Conservation (phyloP, 2,329 filamentous ascomycete genomes). For the Calcarisporium arbuscula region DNA sequence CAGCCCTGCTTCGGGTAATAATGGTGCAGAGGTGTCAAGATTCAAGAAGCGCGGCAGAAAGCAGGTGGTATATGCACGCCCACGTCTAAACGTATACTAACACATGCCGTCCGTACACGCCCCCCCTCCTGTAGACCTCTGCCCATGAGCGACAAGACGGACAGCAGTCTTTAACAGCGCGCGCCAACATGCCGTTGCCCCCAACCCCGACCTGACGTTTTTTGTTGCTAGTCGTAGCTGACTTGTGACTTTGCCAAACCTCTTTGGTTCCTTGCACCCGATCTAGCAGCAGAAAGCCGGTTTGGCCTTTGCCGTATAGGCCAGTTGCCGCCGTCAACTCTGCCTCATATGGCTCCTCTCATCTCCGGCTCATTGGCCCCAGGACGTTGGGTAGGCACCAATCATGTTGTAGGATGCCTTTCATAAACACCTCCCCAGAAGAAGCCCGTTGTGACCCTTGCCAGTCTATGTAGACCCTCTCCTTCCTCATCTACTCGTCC, state of each 20-base stretch:
- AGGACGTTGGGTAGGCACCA: constrained; percentile 23
- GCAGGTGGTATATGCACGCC: too few relatives aligned
- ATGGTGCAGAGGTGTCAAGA: too few relatives aligned
- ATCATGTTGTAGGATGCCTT: constrained; percentile 23
- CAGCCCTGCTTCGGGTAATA: too few relatives aligned
- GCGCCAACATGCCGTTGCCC: too few relatives aligned
- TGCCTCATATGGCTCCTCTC: constrained; percentile 27
- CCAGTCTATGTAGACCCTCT: constrained; percentile 19
- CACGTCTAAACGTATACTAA: too few relatives aligned
- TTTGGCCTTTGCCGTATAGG: constrained; percentile 19
- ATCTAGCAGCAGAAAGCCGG: constrained; percentile 14
- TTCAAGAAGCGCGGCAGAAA: too few relatives aligned
- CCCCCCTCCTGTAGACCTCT: too few relatives aligned
- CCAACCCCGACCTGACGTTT: constrained; percentile 12
- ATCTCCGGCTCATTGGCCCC: constrained; percentile 27
- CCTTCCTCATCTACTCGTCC: constrained; percentile 4
- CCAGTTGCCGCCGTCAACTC: constrained; percentile 24
- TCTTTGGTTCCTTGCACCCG: constrained; percentile 7
- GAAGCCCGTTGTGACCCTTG: constrained; percentile 17
- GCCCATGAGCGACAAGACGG: too few relatives aligned
- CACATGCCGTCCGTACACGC: too few relatives aligned
- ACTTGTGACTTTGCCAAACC: too few relatives aligned
- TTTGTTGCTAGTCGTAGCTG: constrained; percentile 22
- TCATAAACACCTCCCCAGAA: constrained; percentile 21
- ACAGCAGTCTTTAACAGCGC: background rate